phyloP scores from a whole-genome alignment of 257 asterid species.

The Parsonsia alboflavescens region DNA sequence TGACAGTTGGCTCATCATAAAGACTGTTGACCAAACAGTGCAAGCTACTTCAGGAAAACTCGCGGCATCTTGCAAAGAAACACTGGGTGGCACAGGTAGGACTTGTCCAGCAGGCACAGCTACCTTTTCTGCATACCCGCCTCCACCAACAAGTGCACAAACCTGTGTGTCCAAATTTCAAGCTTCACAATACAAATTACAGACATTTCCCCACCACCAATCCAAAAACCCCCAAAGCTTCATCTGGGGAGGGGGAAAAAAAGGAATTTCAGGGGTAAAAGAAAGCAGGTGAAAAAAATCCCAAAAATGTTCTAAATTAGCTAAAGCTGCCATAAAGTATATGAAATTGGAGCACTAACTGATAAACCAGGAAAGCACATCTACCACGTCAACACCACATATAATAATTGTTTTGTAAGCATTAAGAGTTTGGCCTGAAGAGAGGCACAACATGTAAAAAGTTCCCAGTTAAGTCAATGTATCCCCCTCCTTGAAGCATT shows the following conservation, averaged over 20 bases:
- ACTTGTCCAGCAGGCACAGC: slow-evolving; percentile 79
- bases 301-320: neutral
- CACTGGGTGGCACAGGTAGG: slow-evolving; percentile 77
- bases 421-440: neutral
- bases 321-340: neutral
- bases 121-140: slow-evolving; percentile 95
- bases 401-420: neutral
- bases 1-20: slow-evolving; percentile 78
- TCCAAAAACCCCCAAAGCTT: no score
- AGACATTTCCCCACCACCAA: neutral
- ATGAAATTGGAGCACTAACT: neutral
- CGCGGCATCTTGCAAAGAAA: slow-evolving; percentile 93
- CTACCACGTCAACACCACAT: neutral
- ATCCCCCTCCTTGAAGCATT: neutral
- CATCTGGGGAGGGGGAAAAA: neutral
- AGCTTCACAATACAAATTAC: slow-evolving; percentile 12
- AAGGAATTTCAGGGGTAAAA: neutral
- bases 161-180: slow-evolving; percentile 41
- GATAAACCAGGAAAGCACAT: neutral
- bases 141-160: slow-evolving; percentile 91
- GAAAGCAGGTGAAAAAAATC: neutral
- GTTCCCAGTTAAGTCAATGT: neutral
- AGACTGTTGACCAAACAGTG: slow-evolving; percentile 93
- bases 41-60: slow-evolving; percentile 93
- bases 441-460: no score